Base-by-base conservation (phyloP, 1,139 yeast genomes). In the Protomyces pachydermus region DNA sequence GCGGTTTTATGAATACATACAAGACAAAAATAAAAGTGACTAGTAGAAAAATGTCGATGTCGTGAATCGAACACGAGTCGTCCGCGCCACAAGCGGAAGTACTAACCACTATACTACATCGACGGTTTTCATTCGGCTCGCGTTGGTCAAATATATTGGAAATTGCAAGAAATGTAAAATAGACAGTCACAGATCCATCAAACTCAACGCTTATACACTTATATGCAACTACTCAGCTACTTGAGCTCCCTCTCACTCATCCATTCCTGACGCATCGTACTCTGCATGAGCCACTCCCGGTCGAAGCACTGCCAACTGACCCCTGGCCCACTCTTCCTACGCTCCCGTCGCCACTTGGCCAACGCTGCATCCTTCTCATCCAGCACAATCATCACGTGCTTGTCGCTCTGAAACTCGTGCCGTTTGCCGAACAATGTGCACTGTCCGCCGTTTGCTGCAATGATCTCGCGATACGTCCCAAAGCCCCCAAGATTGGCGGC, bases 361-460 rank as follows among this genome's bases (percentile, higher is more conserved):
- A 58, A 10, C 10, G 56, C 62, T 8, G 56, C 42, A 51, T 58
- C 62, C n/a, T 52, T 38, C 12, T 50, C 62, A 39, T 58, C 62
- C 12, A 50, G 38, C 16, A 58, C 46, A 55, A 58, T 52, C 34
- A 58, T 52, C 6, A 52, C 45, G 20, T 42, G 25, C 9, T 54
- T 39, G 14, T 14, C 35, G n/a, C 20, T 14, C 18, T 37, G 18
- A 9, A 51, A 42, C 9, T 35, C 37, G 34, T 50, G 56, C 14
- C 62, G 51, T 18, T 55, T 55, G 28, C 62, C 62, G 18, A 58
- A 25, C 25, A 58, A 42, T 6, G 52, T 55, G 35, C 68, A 66
- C 48, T 76, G 75, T 16, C 80, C 76, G 35, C 96, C 96, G 72
- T 90, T 95, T 2, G 85, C 82, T 52, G 75, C 76, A 20, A 90